phyloP scores from a whole-genome alignment of 2,329 filamentous ascomycete genomes.

The Colletotrichum higginsianum region DNA sequence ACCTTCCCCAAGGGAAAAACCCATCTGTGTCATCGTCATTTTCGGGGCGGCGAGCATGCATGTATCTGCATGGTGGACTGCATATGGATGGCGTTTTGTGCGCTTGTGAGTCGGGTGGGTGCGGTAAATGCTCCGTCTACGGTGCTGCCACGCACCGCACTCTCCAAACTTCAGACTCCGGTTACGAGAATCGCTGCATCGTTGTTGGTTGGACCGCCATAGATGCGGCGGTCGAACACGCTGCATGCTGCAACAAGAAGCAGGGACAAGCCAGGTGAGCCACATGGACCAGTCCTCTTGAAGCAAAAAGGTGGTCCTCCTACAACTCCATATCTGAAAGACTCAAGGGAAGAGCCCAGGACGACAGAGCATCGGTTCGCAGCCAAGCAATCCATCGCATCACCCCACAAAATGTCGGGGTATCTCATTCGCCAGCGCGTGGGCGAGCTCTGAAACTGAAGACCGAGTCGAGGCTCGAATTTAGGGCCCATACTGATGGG shows the following conservation, averaged over 20 bases:
- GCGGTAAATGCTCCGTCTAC: background rate
- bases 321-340: background rate
- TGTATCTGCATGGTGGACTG: slow-evolving; percentile 28
- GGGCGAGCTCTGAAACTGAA: slow-evolving; percentile 11
- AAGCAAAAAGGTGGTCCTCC: slow-evolving; percentile 3
- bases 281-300: slow-evolving; percentile 5
- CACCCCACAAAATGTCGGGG: slow-evolving; percentile 16
- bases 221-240: slow-evolving; percentile 5
- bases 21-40: slow-evolving; percentile 35
- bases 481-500: slow-evolving; percentile 24
- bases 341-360: background rate
- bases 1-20: slow-evolving; percentile 30
- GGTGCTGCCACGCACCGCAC: background rate
- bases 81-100: slow-evolving; percentile 21
- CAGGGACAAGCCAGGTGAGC: slow-evolving; percentile 7
- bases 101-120: slow-evolving; percentile 8
- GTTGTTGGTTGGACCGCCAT: slow-evolving; percentile 5
- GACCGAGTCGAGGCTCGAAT: slow-evolving; percentile 15
- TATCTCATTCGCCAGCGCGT: slow-evolving; percentile 30
- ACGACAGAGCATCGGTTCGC: slow-evolving; percentile 13
- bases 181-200: background rate
- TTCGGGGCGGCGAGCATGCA: slow-evolving; percentile 9
- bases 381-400: slow-evolving; percentile 36
- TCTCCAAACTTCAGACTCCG: slow-evolving; percentile 2
- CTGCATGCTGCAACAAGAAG: slow-evolving; percentile 11